These are phyloP conservation scores for Mycena kentingensis DNA, from an alignment of 768 basidiomycete species.

Conservation along the genomic window DNA sequence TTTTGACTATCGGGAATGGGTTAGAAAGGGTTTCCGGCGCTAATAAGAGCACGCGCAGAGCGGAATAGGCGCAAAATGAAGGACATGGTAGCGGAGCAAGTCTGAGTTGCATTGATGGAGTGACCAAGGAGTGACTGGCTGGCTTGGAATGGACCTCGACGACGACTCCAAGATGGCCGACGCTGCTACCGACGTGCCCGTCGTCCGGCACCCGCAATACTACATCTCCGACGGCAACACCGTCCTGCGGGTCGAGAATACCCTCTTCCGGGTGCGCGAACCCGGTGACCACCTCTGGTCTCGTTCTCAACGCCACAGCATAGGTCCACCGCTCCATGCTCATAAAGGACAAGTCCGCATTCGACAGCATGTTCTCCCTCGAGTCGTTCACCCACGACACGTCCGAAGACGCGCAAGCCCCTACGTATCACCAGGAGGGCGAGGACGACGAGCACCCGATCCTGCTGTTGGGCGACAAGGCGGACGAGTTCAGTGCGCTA, in stretches of 20 bases:
- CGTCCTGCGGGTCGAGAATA: slow-evolving; percentile 44
- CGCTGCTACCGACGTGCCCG: not conserved
- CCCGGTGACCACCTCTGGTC: not conserved
- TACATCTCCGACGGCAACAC: slow-evolving; percentile 48
- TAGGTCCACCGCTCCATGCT: slow-evolving; percentile 30
- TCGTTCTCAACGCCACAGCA: not conserved
- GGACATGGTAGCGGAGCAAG: slow-evolving; percentile 14
- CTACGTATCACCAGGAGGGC: slow-evolving; percentile 43
- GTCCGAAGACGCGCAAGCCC: slow-evolving; percentile 18
- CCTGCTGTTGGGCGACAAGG: slow-evolving; percentile 48
- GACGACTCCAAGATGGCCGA: slow-evolving; percentile 6
- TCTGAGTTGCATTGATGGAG: no score
- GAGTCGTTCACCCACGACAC: slow-evolving; percentile 36
- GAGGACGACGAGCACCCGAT: slow-evolving; percentile 54
- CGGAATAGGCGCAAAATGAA: slow-evolving; percentile 15
- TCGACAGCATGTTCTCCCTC: slow-evolving; percentile 49
- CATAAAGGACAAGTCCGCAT: slow-evolving; percentile 46
- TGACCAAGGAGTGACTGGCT: no score
- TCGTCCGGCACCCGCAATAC: slow-evolving; percentile 35
- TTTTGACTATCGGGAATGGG: not conserved
- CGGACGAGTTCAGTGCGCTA: slow-evolving; percentile 51
- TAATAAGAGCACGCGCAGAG: slow-evolving; percentile 3
- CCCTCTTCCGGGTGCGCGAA: slow-evolving; percentile 44
- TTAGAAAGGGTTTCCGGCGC: not conserved
- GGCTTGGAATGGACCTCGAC: not conserved